These are phyloP conservation scores for Thielaviopsis ethacetica DNA, from an alignment of 2,329 filamentous ascomycete genomes.

Conservation along the genomic window DNA sequence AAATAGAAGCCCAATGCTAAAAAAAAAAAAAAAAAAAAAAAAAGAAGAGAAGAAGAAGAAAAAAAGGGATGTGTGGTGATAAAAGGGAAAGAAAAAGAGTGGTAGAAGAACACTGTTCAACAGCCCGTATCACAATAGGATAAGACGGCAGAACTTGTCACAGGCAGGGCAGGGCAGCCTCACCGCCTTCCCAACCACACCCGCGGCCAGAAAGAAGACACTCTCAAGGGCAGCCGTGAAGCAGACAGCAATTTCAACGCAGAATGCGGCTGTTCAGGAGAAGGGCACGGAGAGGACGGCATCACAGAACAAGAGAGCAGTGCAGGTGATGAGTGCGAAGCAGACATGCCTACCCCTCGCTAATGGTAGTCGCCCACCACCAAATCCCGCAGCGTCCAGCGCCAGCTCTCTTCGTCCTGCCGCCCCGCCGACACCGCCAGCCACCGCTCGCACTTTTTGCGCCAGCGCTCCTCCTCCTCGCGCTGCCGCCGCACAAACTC, in stretches of 20 bases:
- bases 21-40: not conserved
- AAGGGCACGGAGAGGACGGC: no score
- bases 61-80: not conserved
- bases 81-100: no score
- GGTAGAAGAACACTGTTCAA: not conserved
- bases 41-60: not conserved
- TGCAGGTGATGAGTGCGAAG: no score
- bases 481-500: slow-evolving; percentile 80
- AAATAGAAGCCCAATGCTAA: not conserved
- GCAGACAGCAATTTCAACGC: no score
- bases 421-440: slow-evolving; percentile 37
- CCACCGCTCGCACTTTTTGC: slow-evolving; percentile 77
- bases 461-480: slow-evolving; percentile 85
- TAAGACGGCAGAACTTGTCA: not conserved
- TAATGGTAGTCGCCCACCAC: slow-evolving; percentile 25
- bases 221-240: no score
- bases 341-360: not conserved
- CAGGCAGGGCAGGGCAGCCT: no score
- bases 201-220: no score
- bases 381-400: slow-evolving; percentile 58
- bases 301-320: no score
- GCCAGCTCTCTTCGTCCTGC: slow-evolving; percentile 47
- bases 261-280: no score
- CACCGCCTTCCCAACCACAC: no score
- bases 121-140: not conserved